Evolutionary conservation across 805 yeast genomes (phyloP), one percentile per base, ranked within the genome.

Genomic region (Saitoella complicata): DNA sequence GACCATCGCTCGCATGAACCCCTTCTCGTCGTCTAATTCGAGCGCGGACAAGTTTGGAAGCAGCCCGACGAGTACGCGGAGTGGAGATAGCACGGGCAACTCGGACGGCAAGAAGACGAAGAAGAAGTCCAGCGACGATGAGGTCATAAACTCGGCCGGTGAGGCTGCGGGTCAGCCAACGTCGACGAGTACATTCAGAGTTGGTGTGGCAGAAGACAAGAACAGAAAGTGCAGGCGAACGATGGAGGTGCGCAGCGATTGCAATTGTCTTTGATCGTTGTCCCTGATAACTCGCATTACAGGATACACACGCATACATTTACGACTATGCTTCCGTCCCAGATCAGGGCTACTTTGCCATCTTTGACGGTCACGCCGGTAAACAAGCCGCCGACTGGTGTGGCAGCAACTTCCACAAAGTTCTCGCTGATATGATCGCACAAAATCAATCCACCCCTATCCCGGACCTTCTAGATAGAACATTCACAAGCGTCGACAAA

Each of bases 351-450:
- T 88, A 83, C 58, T 86, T 88, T 70, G 97, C 93, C 11, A 72
- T 88, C 1, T 88, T 86, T 62, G 98, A 88, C 62, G 98, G 98
- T 7, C 98, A 88, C 63, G 97, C 97, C 1, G 98, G 98, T 21
- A 76, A 76, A 45, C 84, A 77, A 52, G 80, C 94, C 6, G 94
- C 98, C 1, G 75, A 88, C 55, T 87, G 94, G 93, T 86, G 96
- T 65, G 94, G 95, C 0, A 77, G 83, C 50, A 76, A 81, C 54
- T 61, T 88, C 46, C 96, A 88, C 58, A 71, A 69, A 44, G 69
- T 85, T 13, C 57, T 75, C 44, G 64, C 60, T 34, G 58, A 45
- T 5, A 53, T 49, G 61, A 60, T 44, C 56, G 38, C 40, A 49
- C 50, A 35, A 29, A 57, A 59, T 31, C 49, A 51, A 31, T 41